These are phyloP conservation scores for Benincasa hispida DNA, from an alignment of 306 rosid species.

Conservation along the genomic window DNA sequence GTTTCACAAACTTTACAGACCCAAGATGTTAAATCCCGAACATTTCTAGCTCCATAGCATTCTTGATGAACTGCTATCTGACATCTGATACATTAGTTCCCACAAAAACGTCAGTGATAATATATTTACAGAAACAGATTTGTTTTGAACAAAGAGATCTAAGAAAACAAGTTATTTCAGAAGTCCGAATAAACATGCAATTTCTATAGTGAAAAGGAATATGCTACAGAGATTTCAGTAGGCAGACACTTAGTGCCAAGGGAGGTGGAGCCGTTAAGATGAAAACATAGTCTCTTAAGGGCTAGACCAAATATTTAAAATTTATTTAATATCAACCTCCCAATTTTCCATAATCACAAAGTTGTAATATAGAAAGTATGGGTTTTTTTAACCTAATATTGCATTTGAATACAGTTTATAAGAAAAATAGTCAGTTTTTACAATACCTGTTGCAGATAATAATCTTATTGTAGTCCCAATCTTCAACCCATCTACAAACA, in stretches of 20 bases:
- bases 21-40: slow-evolving; percentile 89
- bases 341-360: neutral
- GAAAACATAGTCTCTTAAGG: neutral
- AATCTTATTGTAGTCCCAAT: slow-evolving; percentile 98
- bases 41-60: slow-evolving; percentile 97
- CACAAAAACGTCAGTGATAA: neutral
- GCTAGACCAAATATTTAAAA: neutral
- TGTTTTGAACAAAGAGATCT: neutral
- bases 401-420: neutral
- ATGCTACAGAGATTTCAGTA: neutral
- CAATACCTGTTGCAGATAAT: slow-evolving; percentile 90
- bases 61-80: slow-evolving; percentile 99
- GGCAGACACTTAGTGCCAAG: neutral
- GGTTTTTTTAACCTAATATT: neutral
- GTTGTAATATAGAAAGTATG: neutral
- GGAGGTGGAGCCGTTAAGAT: neutral
- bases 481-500: slow-evolving; percentile 99
- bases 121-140: slow-evolving; percentile 1
- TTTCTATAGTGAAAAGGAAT: neutral
- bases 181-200: neutral
- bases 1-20: slow-evolving; percentile 96
- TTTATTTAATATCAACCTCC: neutral
- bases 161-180: neutral
- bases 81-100: slow-evolving; percentile 40
- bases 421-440: slow-evolving; percentile 3